Conservation (phyloP, 225 moss, liverwort and hornwort genomes). For the Pseudoscleropodium purum region DNA sequence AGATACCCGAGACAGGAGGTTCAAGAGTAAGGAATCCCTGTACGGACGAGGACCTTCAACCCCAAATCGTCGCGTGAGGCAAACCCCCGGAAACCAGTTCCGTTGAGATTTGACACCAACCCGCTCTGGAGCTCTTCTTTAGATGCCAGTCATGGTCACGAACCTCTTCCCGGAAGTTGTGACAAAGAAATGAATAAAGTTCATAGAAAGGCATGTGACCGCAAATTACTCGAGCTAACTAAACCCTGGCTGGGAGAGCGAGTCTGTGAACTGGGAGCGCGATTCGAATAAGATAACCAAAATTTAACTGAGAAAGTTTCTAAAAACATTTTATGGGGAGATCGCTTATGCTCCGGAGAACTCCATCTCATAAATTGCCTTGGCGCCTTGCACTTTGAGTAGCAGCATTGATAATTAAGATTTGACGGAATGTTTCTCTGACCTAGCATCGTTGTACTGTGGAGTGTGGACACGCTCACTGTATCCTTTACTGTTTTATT, state of each 20-base stretch:
- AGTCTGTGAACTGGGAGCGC: background rate
- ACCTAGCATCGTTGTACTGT: background rate
- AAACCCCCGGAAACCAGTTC: background rate
- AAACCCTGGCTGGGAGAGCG: background rate
- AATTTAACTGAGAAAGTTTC: background rate
- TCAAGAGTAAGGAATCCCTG: background rate
- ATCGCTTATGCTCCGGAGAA: background rate
- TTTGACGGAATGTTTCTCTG: background rate
- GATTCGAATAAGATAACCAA: background rate
- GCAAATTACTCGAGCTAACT: background rate
- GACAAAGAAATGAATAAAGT: background rate
- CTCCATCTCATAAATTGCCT: background rate
- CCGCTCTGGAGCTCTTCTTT: background rate
- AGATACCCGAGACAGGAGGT: background rate
- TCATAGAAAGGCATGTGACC: background rate
- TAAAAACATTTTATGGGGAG: background rate
- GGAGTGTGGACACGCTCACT: background rate
- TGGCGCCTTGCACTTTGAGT: background rate
- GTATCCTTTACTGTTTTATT: background rate
- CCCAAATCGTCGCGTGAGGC: background rate
- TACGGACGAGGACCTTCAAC: background rate
- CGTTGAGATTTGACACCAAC: background rate
- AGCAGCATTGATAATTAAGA: background rate
- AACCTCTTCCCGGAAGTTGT: background rate
- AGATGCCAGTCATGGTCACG: background rate